Conservation (phyloP, 2,329 filamentous ascomycete genomes). For the Fusarium nisikadoi region DNA sequence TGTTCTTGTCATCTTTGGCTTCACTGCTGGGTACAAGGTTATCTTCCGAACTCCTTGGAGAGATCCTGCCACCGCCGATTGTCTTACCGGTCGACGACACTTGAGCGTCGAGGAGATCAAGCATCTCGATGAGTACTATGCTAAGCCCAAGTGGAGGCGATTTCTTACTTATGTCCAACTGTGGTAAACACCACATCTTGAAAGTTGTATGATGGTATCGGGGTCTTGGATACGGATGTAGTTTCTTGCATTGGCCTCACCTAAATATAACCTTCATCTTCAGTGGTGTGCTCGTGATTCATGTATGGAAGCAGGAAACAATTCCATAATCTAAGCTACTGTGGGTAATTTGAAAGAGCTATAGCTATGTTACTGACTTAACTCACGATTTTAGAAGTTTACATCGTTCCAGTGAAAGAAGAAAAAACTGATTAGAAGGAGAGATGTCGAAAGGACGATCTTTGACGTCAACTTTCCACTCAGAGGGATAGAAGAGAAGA, state of each 20-base stretch:
- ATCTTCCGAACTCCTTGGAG: conserved; percentile 33
- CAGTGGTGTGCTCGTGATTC: background rate
- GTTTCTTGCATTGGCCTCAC: background rate
- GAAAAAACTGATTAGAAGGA: background rate
- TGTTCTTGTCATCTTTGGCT: conserved; percentile 32
- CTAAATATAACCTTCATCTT: background rate
- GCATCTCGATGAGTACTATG: conserved; percentile 33
- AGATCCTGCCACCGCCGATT: conserved; percentile 31
- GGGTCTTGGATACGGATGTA: background rate
- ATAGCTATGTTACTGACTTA: background rate
- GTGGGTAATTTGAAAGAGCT: background rate
- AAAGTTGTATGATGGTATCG: background rate
- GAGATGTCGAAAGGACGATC: background rate
- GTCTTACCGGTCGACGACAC: conserved; percentile 23
- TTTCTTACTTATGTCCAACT: conserved; percentile 36
- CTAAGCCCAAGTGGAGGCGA: conserved; percentile 28
- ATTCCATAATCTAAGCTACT: background rate
- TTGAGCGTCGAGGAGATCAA: conserved; percentile 28
- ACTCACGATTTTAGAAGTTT: rapidly evolving
- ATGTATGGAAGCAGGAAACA: too few species aligned
- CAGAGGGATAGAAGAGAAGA: too few species aligned
- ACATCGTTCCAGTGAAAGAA: background rate
- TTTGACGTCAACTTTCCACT: too few species aligned
- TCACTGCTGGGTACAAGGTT: conserved; percentile 34
- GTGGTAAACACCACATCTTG: conserved; percentile 9